These are phyloP conservation scores for Bisporella sp. DNA, from an alignment of 2,329 filamentous ascomycete species.

Conservation along the genomic window DNA sequence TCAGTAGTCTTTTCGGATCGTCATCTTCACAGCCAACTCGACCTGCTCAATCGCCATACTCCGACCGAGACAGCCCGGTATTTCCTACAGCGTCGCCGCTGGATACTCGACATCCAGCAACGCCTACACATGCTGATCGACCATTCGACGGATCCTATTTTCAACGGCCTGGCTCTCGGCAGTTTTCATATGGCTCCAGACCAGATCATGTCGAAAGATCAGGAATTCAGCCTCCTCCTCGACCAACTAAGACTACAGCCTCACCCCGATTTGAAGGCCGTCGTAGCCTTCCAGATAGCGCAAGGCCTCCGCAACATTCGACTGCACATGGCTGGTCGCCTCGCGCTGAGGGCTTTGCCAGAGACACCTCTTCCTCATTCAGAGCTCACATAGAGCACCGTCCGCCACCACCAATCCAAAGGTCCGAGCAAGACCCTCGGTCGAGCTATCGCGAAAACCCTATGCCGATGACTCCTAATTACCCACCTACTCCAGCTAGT, in stretches of 20 bases:
- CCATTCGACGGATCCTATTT: slow-evolving; percentile 21
- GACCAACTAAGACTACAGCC: slow-evolving; percentile 11
- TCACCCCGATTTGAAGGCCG: slow-evolving; percentile 23
- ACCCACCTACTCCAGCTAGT: slow-evolving; percentile 19
- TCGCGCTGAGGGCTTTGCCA: slow-evolving; percentile 21
- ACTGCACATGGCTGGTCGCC: slow-evolving; percentile 23
- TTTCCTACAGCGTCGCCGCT: slow-evolving; percentile 21
- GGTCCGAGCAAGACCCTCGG: slow-evolving; percentile 17
- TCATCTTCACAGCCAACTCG: slow-evolving; percentile 11
- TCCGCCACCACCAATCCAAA: slow-evolving; percentile 9
- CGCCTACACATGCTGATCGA: slow-evolving; percentile 19
- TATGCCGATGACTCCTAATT: slow-evolving; percentile 13
- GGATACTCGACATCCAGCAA: slow-evolving; percentile 19
- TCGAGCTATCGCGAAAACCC: slow-evolving; percentile 17
- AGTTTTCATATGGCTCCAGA: slow-evolving; percentile 17
- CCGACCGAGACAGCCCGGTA: slow-evolving; percentile 24
- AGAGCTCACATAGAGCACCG: slow-evolving; percentile 18
- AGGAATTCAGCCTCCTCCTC: slow-evolving; percentile 18
- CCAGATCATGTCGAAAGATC: slow-evolving; percentile 19
- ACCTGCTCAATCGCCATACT: slow-evolving; percentile 22
- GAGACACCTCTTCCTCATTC: slow-evolving; percentile 25
- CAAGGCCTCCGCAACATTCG: slow-evolving; percentile 12
- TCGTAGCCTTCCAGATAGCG: slow-evolving; percentile 10
- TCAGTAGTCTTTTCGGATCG: slow-evolving; percentile 27
- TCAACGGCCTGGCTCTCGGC: slow-evolving; percentile 14